Percentiles rank a stretch among this genome's conserved stretches.
Evolutionary conservation across 352 stramenopile species (phyloP).

Genomic region (Phytophthora ramorum): DNA sequence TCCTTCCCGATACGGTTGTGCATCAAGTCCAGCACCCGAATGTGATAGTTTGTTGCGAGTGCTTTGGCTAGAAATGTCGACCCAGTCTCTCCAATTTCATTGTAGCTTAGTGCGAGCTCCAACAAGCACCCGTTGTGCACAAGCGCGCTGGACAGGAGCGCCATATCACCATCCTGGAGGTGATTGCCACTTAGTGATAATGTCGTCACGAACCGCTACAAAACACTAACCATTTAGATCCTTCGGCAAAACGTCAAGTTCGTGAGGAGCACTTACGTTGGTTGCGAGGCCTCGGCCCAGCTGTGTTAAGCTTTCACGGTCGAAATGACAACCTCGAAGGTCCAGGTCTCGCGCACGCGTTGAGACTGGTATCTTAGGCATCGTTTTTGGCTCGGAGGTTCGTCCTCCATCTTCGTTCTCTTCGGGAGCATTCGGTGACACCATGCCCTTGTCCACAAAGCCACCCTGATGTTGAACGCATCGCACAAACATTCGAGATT

Average conservation of each 20-base stretch:
- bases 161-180: slow-evolving; percentile 59
- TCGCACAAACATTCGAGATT: neutral
- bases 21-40: slow-evolving; percentile 63
- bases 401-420: slow-evolving; percentile 16
- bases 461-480: slow-evolving; percentile 22
- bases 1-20: slow-evolving; percentile 74
- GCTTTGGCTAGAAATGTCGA: slow-evolving; percentile 63
- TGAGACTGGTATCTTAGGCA: neutral
- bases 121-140: slow-evolving; percentile 55
- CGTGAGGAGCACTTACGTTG: slow-evolving; percentile 50
- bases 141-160: slow-evolving; percentile 59
- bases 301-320: slow-evolving; percentile 47
- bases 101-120: slow-evolving; percentile 79
- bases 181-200: slow-evolving; percentile 77
- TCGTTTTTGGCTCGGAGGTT: slow-evolving; percentile 1
- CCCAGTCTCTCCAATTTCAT: slow-evolving; percentile 57
- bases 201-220: slow-evolving; percentile 62
- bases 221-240: neutral
- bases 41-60: slow-evolving; percentile 44
- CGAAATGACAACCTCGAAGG: slow-evolving; percentile 63
- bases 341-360: slow-evolving; percentile 39
- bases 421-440: slow-evolving; percentile 8
- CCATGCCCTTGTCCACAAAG: slow-evolving; percentile 37
- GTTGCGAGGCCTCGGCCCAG: slow-evolving; percentile 48
- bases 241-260: neutral